Base-by-base conservation (phyloP, 2,329 filamentous ascomycete species). In the Rhexocercosporidium sp. region DNA sequence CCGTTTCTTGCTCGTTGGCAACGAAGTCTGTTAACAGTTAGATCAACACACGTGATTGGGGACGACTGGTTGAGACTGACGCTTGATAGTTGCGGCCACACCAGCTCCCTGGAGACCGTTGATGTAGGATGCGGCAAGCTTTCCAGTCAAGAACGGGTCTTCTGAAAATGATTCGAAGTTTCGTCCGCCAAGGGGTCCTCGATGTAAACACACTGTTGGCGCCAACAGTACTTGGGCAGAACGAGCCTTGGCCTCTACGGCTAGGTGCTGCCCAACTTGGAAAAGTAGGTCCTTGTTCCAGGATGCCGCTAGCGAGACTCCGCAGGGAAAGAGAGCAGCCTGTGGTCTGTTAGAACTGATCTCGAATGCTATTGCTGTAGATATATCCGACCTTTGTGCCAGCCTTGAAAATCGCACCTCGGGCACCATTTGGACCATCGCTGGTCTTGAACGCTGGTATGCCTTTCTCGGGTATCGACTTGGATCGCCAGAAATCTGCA, bases 141-240 rank as follows among this genome's bases (percentile, higher is more conserved):
- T 91, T 37, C 92, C 92, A 0, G 92, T 92, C 5, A 96, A 83
- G 11, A 90, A 85, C 0, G 92, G 92, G 72, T 96, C 93, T 77
- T 96, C 93, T 0, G 91, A 93, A 77, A 94, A 96, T 0, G 92
- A 94, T 79, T 96, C 93, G 72, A 96, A 96, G 70, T 94, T 94
- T 67, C 93, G 86, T 20, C 93, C 93, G n/a, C 92, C 92, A 0
- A 96, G 83, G 0, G 93, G 93, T 59, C 92, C 92, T 18, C 93
- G 87, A 74, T 96, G 92, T 83, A 93, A 90, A 80, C 92, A 94
- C 39, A 94, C 89, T 0, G 92, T 94, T 1, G 92, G 92, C 0
- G 90, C 92, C 9, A 95, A 84, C 4, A 94, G 82, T 39, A 94
- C 85, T 67, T 93, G 85, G 31, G 91, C 90, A 6, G 91, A 91